A percentile compares a stretch with the other conserved stretches of the same genome.
Conservation (phyloP, 1,284 basidiomycete genomes). For the Schizophyllum amplum region DNA sequence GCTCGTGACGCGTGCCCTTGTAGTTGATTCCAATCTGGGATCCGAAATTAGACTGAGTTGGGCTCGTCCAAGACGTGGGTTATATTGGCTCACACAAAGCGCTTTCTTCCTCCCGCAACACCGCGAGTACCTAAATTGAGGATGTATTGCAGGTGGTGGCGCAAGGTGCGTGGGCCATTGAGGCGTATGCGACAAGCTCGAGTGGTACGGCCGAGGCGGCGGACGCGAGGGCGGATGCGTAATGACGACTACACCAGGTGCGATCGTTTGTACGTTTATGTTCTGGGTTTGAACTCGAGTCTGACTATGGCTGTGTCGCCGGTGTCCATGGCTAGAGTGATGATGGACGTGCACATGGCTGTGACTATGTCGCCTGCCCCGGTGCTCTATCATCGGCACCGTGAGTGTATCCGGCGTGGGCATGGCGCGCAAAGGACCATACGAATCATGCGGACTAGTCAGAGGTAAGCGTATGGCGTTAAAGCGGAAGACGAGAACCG, state of each 20-base stretch:
- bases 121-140: conserved; percentile 52
- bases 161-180: not conserved
- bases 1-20: conserved; percentile 46
- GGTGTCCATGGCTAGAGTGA: not conserved
- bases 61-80: not conserved
- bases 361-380: not conserved
- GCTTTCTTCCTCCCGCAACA: conserved; percentile 70
- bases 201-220: not conserved
- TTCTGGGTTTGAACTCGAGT: not conserved
- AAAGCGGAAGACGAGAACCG: not conserved
- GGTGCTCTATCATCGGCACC: not conserved
- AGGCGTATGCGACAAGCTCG: not conserved
- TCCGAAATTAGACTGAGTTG: not conserved
- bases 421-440: not conserved
- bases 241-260: not conserved
- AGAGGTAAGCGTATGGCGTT: not conserved
- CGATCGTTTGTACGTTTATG: not conserved
- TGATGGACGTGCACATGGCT: not conserved
- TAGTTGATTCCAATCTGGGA: conserved; percentile 85
- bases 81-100: conserved; percentile 47
- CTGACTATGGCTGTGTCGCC: not conserved
- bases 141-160: not conserved
- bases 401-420: not conserved
- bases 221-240: not conserved
- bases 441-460: not conserved